Evolutionary conservation across 2,329 filamentous ascomycete species (phyloP).

Genomic region (Claviceps capensis): DNA sequence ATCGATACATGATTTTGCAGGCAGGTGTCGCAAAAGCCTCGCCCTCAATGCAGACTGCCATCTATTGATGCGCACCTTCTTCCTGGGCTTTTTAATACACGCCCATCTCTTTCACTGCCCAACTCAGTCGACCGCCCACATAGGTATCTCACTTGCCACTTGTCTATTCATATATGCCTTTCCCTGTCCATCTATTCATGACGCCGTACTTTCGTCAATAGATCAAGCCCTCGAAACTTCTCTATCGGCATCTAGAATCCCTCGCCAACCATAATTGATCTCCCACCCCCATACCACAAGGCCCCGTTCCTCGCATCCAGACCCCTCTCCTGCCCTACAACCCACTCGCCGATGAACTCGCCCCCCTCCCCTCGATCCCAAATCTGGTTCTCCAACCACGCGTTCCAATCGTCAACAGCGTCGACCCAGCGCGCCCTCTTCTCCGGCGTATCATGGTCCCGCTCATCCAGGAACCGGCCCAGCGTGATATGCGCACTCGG

Average conservation of each 20-base stretch:
- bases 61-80: too few relatives aligned
- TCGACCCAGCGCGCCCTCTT: conserved; percentile 52
- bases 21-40: too few relatives aligned
- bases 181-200: too few relatives aligned
- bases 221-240: neutral
- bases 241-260: conserved; percentile 32
- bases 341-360: conserved; percentile 55
- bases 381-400: conserved; percentile 54
- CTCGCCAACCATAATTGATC: conserved; percentile 50
- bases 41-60: too few relatives aligned
- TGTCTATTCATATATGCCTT: too few relatives aligned
- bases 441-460: conserved; percentile 45
- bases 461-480: conserved; percentile 58
- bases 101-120: too few relatives aligned
- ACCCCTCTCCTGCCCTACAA: conserved; percentile 74
- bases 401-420: conserved; percentile 64
- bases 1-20: too few relatives aligned
- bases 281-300: conserved; percentile 79
- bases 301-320: conserved; percentile 61
- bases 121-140: too few relatives aligned
- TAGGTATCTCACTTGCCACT: too few relatives aligned
- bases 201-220: too few relatives aligned
- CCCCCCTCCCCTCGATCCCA: conserved; percentile 42
- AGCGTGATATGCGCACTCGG: conserved; percentile 85
- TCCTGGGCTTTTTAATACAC: too few relatives aligned